Base-by-base conservation (phyloP, 208 protist species). In the Leptomonas seymouri region DNA sequence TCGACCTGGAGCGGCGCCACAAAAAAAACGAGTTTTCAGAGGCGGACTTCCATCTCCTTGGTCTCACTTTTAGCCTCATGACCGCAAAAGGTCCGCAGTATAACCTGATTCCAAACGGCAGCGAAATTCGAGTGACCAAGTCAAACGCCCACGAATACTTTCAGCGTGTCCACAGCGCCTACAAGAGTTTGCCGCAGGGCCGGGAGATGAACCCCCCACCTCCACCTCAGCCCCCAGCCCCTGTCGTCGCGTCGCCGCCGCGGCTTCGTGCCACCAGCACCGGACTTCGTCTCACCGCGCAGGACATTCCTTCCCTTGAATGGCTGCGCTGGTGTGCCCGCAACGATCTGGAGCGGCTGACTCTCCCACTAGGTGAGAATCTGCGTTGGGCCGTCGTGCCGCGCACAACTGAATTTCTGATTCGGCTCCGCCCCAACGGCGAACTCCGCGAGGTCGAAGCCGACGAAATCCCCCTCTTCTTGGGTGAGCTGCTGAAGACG, bases 81-180 rank as follows among this genome's bases (percentile, higher is more conserved):
- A 80, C 74, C 1, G 50, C 34, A 2, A 64, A 63, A 0, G 63
- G 55, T 0, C 53, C 49, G 11, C 59, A 44, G 39, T 82, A 80
- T 51, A 67, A 80, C 42, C 71, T 88, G 28, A 88, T 85, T 30
- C 83, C 83, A 14, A 74, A 77, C 53, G 83, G 83, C n/a, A 67
- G 69, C 44, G 46, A 72, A 27, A 85, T 88, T 23, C 50, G 64
- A 20, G 78, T 90, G 28, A 87, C 73, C 9, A 51, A 49, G 34
- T 50, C 58, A 11, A 85, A 87, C 59, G 66, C 74, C 30, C 65
- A 70, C 41, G 85, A 87, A 67, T 87, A 76, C 57, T 75, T 85
- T 42, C 42, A 64, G 9, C 78, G 79, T 31, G 65, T 86, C 14
- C 57, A 76, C 51, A 45, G 36, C 44, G 65, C 46, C 20, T 79